Evolutionary conservation across 495 filamentous ascomycete genomes (phyloP).

Genomic region (Talaromyces borbonicus): DNA sequence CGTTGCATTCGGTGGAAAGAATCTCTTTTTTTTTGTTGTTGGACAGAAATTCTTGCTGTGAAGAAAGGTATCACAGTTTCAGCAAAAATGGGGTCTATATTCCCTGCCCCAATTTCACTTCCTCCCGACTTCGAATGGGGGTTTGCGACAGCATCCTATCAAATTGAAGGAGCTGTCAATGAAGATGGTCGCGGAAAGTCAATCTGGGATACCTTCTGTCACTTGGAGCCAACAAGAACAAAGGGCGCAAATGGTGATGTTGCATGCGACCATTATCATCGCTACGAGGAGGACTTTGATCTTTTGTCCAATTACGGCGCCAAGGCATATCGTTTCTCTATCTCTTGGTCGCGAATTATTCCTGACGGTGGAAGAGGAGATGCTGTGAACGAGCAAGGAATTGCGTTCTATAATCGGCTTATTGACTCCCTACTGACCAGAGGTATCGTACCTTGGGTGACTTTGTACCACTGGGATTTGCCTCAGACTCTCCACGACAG

Average conservation of each 20-base stretch:
- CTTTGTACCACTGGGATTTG: slow-evolving; percentile 3
- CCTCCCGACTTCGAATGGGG: slow-evolving; percentile 33
- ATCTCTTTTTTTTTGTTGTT: neutral
- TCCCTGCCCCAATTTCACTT: neutral
- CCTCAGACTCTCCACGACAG: slow-evolving; percentile 1
- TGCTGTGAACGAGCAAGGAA: slow-evolving; percentile 2
- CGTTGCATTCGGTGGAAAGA: neutral
- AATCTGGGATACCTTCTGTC: slow-evolving; percentile 27
- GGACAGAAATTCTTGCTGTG: neutral
- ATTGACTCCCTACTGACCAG: neutral
- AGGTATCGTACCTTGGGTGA: neutral
- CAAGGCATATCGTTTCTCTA: slow-evolving; percentile 2
- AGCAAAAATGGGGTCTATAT: neutral
- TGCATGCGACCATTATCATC: slow-evolving; percentile 5
- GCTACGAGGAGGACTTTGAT: slow-evolving; percentile 3
- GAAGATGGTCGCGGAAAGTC: slow-evolving; percentile 25
- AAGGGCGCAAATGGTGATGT: slow-evolving; percentile 4
- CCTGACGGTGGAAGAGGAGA: neutral
- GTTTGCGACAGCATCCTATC: slow-evolving; percentile 27
- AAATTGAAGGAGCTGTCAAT: slow-evolving; percentile 25
- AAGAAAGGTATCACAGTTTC: neutral
- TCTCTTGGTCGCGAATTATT: slow-evolving; percentile 4
- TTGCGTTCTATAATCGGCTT: slow-evolving; percentile 1
- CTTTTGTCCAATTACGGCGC: slow-evolving; percentile 1
- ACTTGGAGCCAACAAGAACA: neutral